Evolutionary conservation across 208 protist species (phyloP).

Genomic region (Leishmania guyanensis): DNA sequence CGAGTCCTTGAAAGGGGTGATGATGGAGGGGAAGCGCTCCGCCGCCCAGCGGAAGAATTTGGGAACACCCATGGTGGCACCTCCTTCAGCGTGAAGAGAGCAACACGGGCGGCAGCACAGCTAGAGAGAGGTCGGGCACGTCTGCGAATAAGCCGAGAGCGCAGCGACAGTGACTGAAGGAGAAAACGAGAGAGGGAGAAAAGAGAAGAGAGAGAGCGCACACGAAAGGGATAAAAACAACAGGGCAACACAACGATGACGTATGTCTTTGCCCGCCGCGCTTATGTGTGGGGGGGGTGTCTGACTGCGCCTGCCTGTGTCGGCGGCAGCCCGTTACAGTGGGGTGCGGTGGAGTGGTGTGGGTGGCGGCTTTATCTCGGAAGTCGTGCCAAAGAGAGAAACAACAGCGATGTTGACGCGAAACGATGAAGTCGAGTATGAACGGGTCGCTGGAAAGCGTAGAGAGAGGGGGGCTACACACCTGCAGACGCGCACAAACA

Average conservation of each 20-base stretch:
- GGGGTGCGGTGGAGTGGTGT: background rate
- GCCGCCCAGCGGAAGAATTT: conserved; percentile 98
- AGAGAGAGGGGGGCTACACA: background rate
- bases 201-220: background rate
- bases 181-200: background rate
- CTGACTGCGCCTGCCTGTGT: background rate
- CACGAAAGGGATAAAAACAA: background rate
- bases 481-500: background rate
- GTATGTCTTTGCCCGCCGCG: background rate
- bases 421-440: background rate
- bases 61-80: conserved; percentile 90
- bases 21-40: conserved; percentile 96
- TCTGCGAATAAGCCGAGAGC: background rate
- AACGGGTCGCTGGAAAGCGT: background rate
- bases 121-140: conserved; percentile 1
- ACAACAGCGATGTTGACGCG: background rate
- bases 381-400: too few species aligned
- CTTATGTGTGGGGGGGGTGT: background rate
- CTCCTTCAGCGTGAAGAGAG: background rate
- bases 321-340: background rate
- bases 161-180: background rate
- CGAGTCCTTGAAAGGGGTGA: conserved; percentile 89
- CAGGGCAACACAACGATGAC: background rate
- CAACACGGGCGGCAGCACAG: background rate
- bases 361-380: background rate